Base-by-base conservation (phyloP, 2,329 filamentous ascomycete genomes). In the Aspergillus alliaceus region DNA sequence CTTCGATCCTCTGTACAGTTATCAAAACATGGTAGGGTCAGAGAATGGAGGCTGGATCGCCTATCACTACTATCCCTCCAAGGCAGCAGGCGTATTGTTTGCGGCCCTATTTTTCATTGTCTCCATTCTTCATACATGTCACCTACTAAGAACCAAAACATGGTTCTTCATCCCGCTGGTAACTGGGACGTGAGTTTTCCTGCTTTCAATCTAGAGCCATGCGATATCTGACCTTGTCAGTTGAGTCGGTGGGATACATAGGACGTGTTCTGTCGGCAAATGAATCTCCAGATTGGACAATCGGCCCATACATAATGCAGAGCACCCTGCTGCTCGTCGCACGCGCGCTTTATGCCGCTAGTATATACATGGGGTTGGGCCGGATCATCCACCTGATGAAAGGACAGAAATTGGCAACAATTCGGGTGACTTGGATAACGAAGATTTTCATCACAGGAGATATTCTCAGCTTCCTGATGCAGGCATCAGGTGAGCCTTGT, bases 241-340 rank as follows among this genome's bases (percentile, higher is more conserved):
- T 84, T 68, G 80, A 85, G 61, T 62, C 72, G 1, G 69, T 84
- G 20, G 83, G 82, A 18, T 85, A 84, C 63, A 70, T 81, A 51
- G 80, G 77, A 25, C 79, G 83, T 39, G 73, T 76, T 8, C 60
- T 81, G 50, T 79, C 78, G 1, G 68, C 73, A 1, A 53, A 64
- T 0, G 63, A 81, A 39, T 61, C 66, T 0, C 68, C 67, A 1
- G 15, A 68, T 40, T 68, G 62, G 59, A 64, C 63, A 1, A 54
- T 63, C 9, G 66, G 66, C 3, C 62, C 64, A 6, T 70, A 69
- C 48, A 50, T 67, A 8, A 67, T 67, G 54, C 65, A 69, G 32
- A 68, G 63, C 53, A 64, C 63, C 6, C 54, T 70, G 24, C 49
- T 70, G n/a, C 60, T 70, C 2, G 54, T 69, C 14, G 66, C 65